Evolutionary conservation across 345 rosid species (phyloP), one percentile per base, ranked within the genome.

Genomic region (Camelina sativa): DNA sequence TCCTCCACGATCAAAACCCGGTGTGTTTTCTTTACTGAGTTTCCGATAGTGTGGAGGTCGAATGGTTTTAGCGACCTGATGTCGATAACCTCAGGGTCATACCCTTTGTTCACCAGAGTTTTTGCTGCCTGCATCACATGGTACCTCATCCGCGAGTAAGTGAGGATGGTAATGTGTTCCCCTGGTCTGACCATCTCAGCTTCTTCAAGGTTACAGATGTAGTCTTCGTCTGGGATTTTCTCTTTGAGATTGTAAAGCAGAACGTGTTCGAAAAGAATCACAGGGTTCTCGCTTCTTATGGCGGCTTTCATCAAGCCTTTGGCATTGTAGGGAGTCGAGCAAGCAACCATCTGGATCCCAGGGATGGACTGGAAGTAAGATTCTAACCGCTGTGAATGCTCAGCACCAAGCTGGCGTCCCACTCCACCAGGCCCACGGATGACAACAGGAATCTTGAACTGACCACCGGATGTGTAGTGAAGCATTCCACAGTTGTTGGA

Each of bases 401-500:
- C 98, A 16, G 98, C 97, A 0, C 98, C 98, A 15, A 90, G 97
- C 75, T 94, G 96, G 12, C 98, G 84, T 0, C 98, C 98, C 12
- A 94, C 98, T 65, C 98, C 98, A 63, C 98, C 98, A 0, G 98
- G 98, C n/a, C 98, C 98, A 22, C 97, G 98, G 62, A 92, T 92
- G 34, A 94, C 98, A 8, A 87, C 70, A 0, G 98, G 98, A 54
- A 94, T 92, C 4, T 81, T 90, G 76, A 92, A 94, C 82, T 94
- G 98, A 40, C 98, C 98, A 52, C 98, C 97, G 5, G 98, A 94
- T 35, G 98, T 94, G 83, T 92, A 94, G 73, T 94, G 98, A 51
- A 94, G 97, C 98, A 94, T 94, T 57, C 98, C 98, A 8, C 99
- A 92, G 71, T 91, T 91, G 89, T 94, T 94, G 70, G 98, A 92